phyloP scores from a whole-genome alignment of 2,329 filamentous ascomycete species.

The Chalara sp. region DNA sequence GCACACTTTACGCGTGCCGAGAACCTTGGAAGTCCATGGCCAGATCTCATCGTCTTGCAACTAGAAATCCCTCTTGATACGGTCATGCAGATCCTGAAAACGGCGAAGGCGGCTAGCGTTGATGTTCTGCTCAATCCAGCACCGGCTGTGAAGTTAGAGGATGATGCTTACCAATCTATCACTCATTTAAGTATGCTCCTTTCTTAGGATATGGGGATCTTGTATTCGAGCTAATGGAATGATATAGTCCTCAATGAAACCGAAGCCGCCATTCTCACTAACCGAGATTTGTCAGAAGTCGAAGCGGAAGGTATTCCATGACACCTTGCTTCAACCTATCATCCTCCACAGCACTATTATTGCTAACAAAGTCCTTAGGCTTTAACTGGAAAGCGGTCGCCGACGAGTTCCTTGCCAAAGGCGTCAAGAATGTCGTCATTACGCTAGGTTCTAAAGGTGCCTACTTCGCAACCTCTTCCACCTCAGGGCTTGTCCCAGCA shows the following conservation, averaged over 20 bases:
- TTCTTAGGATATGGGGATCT: background rate
- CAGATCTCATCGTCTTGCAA: constrained; percentile 67
- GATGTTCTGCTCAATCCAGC: constrained; percentile 81
- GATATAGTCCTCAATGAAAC: constrained; percentile 74
- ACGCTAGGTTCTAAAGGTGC: constrained; percentile 80
- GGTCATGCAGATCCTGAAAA: constrained; percentile 52
- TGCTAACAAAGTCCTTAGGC: constrained; percentile 14
- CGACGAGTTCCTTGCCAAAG: constrained; percentile 55
- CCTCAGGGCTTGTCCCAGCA: constrained; percentile 52
- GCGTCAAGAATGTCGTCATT: constrained; percentile 72
- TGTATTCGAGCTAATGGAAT: background rate
- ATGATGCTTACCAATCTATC: constrained; percentile 57
- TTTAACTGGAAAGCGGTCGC: constrained; percentile 38
- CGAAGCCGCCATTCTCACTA: constrained; percentile 70
- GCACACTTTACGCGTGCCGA: constrained; percentile 30
- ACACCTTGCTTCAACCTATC: no score
- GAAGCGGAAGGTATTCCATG: constrained; percentile 32
- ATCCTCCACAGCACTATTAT: no score
- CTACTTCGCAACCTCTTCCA: constrained; percentile 47
- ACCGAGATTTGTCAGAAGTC: constrained; percentile 31
- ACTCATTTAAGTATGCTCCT: constrained; percentile 57
- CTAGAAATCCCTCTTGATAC: constrained; percentile 68
- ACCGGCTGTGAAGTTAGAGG: constrained; percentile 63
- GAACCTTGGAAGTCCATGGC: constrained; percentile 33
- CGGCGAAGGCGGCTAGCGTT: constrained; percentile 41